Base-by-base conservation (phyloP, 2,329 filamentous ascomycete species). In the Nemania sp. region DNA sequence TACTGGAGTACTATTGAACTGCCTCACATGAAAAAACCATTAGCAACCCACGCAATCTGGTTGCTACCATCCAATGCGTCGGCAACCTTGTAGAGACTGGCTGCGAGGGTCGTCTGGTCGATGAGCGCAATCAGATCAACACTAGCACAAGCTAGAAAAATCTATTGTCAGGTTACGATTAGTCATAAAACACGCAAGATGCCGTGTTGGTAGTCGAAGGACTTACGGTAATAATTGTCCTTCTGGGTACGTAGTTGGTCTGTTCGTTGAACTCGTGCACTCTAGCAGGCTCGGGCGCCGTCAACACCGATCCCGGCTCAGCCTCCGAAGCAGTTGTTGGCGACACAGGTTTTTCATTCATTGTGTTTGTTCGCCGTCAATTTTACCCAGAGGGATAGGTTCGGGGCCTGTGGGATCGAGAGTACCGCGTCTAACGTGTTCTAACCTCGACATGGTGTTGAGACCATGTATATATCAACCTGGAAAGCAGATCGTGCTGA, bases 21-120 rank as follows among this genome's bases (percentile, higher is more conserved):
- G 3, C 32, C 80, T 64, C 62, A 81, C 81, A 85, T 81, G 68
- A 85, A 85, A 53, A 84, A 86, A 13, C 79, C 81, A 9, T 77
- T 79, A 1, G 82, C 80, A 46, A 85, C 82, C 83, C 83, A 86
- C 0, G 82, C 80, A 0, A 79, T 76, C 60, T 84, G 78, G 32
- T 78, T 73, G 49, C 78, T 80, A 13, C 82, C 80, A 3, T 79
- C 73, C 5, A 86, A 71, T 0, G 80, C 75, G 60, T 78, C 78
- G n/a, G 80, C 80, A 21, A 86, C 79, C 51, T 84, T 83, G 48
- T 80, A 80, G 63, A 85, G 72, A 73, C 81, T 83, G 13, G 80
- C 77, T 0, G 83, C 83, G 34, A 86, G 72, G 2, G 81, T 84
- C 0, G 83, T 86, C 69, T 86, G 83, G 67, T 85, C 83, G 75